Conservation (phyloP, 139 green algal genomes). For the Coelastrella sp. region DNA sequence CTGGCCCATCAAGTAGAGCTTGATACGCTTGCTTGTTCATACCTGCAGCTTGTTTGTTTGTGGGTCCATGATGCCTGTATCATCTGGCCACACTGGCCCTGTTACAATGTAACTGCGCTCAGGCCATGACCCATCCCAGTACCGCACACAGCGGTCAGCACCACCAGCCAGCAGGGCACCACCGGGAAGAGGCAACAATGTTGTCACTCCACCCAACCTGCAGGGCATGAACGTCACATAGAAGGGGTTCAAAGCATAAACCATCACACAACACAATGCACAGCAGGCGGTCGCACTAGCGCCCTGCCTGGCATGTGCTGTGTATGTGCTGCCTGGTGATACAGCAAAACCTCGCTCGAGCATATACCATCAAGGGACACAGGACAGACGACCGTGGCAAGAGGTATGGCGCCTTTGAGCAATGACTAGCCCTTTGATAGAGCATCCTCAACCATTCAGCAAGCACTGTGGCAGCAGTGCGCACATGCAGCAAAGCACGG, state of each 20-base stretch:
- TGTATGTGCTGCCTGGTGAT: no score
- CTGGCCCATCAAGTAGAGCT: no score
- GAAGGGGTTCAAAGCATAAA: no score
- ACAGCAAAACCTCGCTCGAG: no score
- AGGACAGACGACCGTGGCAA: no score
- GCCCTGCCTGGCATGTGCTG: no score
- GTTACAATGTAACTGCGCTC: slow-evolving; percentile 78
- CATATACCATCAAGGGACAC: no score
- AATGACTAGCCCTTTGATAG: no score
- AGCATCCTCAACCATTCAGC: neutral
- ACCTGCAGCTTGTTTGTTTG: slow-evolving; percentile 33
- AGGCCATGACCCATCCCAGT: slow-evolving; percentile 73
- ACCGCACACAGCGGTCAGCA: slow-evolving; percentile 71
- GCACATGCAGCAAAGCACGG: neutral
- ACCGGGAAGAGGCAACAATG: slow-evolving; percentile 71
- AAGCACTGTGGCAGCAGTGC: no score
- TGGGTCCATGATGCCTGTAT: slow-evolving; percentile 21
- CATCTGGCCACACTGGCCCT: slow-evolving; percentile 54
- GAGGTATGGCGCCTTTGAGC: no score
- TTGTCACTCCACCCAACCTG: slow-evolving; percentile 52
- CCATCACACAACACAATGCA: neutral
- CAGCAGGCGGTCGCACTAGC: neutral
- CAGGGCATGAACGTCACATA: neutral
- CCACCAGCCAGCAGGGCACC: slow-evolving; percentile 78
- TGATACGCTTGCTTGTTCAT: neutral